These are phyloP conservation scores for Daldinia loculata DNA, from an alignment of 495 filamentous ascomycete genomes.

Conservation along the genomic window DNA sequence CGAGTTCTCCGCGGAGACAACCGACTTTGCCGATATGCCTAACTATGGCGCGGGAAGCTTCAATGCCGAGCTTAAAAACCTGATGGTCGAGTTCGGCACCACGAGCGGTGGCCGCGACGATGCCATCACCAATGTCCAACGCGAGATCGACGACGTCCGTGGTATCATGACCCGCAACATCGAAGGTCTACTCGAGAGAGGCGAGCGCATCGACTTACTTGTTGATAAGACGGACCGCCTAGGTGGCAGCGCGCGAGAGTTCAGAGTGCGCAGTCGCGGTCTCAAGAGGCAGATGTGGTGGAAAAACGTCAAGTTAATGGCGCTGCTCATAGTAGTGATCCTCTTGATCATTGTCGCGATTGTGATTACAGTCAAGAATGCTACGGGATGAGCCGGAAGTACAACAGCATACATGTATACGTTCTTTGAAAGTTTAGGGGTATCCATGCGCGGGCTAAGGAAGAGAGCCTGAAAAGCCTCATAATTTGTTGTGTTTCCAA, in stretches of 20 bases:
- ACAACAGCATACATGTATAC: not conserved
- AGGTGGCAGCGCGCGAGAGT: constrained; percentile 86
- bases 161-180: constrained; percentile 99
- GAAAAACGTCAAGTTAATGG: constrained; percentile 98
- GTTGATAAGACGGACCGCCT: constrained; percentile 97
- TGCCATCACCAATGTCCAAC: constrained; percentile 81
- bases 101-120: constrained; percentile 77
- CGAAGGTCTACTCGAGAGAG: constrained; percentile 91
- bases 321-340: constrained; percentile 79
- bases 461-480: constrained; percentile 6
- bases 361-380: constrained; percentile 54
- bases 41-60: constrained; percentile 91
- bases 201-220: constrained; percentile 92
- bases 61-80: constrained; percentile 75
- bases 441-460: not conserved
- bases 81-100: constrained; percentile 88
- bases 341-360: constrained; percentile 75
- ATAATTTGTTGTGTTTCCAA: constrained; percentile 20
- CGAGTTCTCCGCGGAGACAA: constrained; percentile 70
- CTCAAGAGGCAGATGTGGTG: constrained; percentile 97
- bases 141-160: constrained; percentile 90
- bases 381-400: constrained; percentile 26
- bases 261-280: constrained; percentile 82
- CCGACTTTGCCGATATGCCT: constrained; percentile 79
- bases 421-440: not conserved